Conservation (phyloP, 2,329 filamentous ascomycete genomes). For the Epicoccum nigrum region DNA sequence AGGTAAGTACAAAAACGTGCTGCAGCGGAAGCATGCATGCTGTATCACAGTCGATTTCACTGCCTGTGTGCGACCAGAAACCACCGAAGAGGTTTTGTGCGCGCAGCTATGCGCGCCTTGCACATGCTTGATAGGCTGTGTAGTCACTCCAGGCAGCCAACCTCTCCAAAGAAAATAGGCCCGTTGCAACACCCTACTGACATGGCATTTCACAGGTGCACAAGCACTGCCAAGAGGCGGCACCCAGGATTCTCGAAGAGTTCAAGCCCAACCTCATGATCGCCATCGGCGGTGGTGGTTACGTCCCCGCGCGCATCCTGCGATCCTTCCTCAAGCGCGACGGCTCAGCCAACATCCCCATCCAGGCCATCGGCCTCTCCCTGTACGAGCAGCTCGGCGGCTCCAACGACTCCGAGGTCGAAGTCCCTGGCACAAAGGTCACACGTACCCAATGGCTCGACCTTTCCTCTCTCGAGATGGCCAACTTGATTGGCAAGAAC, state of each 20-base stretch:
- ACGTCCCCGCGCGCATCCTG: constrained; percentile 94
- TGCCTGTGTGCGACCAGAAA: not conserved
- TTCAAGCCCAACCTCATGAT: constrained; percentile 97
- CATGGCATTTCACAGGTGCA: constrained; percentile 70
- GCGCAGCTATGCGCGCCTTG: not conserved
- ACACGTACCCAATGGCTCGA: constrained; percentile 99
- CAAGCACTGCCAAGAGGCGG: constrained; percentile 91
- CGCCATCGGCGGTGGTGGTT: constrained; percentile 96
- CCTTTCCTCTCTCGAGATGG: constrained; percentile 82
- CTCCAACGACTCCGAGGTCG: constrained; percentile 66
- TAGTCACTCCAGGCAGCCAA: not conserved
- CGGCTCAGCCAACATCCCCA: constrained; percentile 91
- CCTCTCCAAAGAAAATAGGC: not conserved
- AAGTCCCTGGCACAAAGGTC: constrained; percentile 88
- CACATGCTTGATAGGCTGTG: not conserved
- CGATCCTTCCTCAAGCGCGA: constrained; percentile 92
- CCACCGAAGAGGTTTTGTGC: not conserved
- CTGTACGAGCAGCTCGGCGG: constrained; percentile 86
- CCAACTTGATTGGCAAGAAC: constrained; percentile 87
- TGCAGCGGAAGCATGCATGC: not conserved
- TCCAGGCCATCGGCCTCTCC: constrained; percentile 97
- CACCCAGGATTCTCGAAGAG: constrained; percentile 77
- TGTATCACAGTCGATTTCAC: constrained; percentile 1
- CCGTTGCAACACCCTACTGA: not conserved
- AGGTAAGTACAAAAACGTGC: constrained; percentile 39